phyloP scores from a whole-genome alignment of 495 filamentous ascomycete species.

The Amphirosellinia nigrospora region DNA sequence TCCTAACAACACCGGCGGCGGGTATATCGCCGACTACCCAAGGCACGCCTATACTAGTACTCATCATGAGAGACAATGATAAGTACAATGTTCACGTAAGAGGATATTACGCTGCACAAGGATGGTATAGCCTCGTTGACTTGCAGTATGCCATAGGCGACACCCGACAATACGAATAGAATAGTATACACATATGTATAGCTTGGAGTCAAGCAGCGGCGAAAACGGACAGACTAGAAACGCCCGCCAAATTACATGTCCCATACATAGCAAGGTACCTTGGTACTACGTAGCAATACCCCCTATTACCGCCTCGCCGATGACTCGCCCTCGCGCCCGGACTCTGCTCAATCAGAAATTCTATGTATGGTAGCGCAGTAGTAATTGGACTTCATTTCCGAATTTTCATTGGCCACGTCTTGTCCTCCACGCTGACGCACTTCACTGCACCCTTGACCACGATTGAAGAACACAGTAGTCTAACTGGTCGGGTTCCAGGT shows the following conservation, averaged over 20 bases:
- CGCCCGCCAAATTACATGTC: neutral
- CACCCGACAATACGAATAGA: neutral
- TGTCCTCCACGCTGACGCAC: constrained; percentile 16
- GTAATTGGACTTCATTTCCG: constrained; percentile 1
- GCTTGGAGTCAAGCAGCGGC: neutral
- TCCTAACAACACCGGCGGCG: neutral
- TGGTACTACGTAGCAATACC: constrained; percentile 16
- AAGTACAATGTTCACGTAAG: constrained; percentile 17
- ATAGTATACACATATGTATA: neutral
- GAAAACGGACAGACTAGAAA: neutral
- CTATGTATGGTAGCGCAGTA: constrained; percentile 7
- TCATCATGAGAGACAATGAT: constrained; percentile 13
- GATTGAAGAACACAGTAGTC: neutral
- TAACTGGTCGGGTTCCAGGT: neutral
- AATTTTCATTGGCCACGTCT: constrained; percentile 14
- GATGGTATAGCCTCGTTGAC: constrained; percentile 15
- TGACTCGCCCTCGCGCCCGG: constrained; percentile 5
- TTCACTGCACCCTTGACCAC: neutral
- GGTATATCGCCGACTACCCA: neutral
- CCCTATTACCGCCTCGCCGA: neutral
- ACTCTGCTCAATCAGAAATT: constrained; percentile 19
- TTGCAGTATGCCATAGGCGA: neutral
- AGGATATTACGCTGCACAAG: neutral
- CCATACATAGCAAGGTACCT: neutral
- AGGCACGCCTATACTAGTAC: neutral